Base-by-base conservation (phyloP, 2,329 filamentous ascomycete genomes). In the Cadophora gregata region DNA sequence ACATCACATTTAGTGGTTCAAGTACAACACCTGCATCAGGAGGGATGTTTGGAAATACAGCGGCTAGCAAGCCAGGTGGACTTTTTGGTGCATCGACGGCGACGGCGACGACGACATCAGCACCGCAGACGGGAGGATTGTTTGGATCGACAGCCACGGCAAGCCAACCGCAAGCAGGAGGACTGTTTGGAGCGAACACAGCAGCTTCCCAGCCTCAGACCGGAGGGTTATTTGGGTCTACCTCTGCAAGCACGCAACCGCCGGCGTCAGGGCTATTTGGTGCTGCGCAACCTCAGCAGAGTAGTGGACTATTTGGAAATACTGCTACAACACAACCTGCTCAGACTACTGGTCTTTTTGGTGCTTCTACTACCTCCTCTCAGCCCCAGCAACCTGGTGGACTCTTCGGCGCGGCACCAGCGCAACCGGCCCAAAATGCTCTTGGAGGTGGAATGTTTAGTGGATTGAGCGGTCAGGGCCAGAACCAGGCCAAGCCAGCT, bases 381-480 rank as follows among this genome's bases (percentile, higher is more conserved):
- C 71, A 74, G 33, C 71, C 72, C 33, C 63, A 65, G 14, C 66
- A 69, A 58, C 48, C 70, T 36, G 71, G 73, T 42, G 70, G 72
- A 62, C 48, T 72, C n/a, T 71, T 73, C 64, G 72, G 70, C n/a
- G 45, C 51, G 29, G 53, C 62, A 38, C 63, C 67, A 50, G 61
- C 68, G 25, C 70, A 72, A 27, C 10, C 59, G n/a, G 42, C 31
- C 7, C 72, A 68, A 51, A 65, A 70, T 55, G 73, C 74, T 51
- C 64, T 70, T 56, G 64, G 70, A 24, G 73, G 74, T 33, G 74
- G 75, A 48, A 62, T 79, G 21, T 79, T 79, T 63, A 75, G 77
- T 51, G 70, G 70, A 50, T 59, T 72, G 48, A 73, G 72, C 33
- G 33, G 67, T 33, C 68, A 72, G 55, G 70, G 69, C 51, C 70